These are phyloP conservation scores for Globisporangium okanoganense DNA, from an alignment of 352 stramenopile genomes.

Conservation along the genomic window DNA sequence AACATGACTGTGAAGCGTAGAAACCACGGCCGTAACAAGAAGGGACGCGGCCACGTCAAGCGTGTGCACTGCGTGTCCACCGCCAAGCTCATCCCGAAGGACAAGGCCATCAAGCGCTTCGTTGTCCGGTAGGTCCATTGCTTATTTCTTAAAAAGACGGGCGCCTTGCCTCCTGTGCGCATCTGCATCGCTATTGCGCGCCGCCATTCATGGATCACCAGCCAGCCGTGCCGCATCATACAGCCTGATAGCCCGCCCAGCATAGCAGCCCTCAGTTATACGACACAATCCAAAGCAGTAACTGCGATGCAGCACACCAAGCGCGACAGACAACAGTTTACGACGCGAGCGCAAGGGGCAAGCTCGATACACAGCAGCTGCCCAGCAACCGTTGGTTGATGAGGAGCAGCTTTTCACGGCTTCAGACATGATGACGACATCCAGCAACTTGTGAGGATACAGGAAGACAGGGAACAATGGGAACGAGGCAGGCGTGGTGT, in stretches of 20 bases:
- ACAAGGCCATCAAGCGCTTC: constrained; percentile 93
- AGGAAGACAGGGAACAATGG: not conserved
- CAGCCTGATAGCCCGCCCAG: not conserved
- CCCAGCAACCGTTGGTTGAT: no score
- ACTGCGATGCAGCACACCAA: no score
- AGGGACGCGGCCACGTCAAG: constrained; percentile 98
- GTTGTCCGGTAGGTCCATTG: constrained; percentile 80
- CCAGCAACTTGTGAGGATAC: no score
- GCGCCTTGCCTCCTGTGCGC: not conserved
- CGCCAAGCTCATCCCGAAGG: constrained; percentile 98
- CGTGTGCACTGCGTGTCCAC: constrained; percentile 98
- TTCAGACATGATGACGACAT: no score
- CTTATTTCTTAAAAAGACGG: no score
- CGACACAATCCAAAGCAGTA: no score
- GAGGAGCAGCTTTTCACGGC: no score
- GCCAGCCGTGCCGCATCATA: not conserved
- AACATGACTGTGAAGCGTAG: constrained; percentile 99
- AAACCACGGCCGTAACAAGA: constrained; percentile 99
- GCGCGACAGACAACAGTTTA: no score
- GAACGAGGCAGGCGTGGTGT: not conserved
- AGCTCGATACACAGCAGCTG: no score
- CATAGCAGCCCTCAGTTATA: not conserved
- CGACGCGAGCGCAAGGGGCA: no score
- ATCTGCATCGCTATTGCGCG: not conserved
- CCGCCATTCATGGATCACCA: not conserved